Evolutionary conservation across 108 stramenopile genomes (phyloP), one percentile per base, ranked within the genome.

Genomic region (Skeletonema grethae): DNA sequence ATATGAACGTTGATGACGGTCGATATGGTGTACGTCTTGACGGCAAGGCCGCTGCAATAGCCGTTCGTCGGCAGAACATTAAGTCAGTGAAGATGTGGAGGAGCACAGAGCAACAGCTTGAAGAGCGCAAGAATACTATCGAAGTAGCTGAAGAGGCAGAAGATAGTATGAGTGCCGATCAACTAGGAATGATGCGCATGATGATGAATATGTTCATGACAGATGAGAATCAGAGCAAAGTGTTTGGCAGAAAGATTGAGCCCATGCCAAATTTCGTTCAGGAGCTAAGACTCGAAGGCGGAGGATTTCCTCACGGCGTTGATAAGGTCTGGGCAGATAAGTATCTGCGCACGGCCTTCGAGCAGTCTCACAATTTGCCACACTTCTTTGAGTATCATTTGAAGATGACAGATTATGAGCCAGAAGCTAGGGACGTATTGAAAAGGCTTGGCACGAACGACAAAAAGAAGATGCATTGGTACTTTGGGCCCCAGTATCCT

Each of bases 201-300:
- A 75, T 75, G 74, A 69, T 61, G 38, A 39, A 25, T 12, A 68
- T 68, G 74, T 60, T 69, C n/a, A 12, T 41, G 6, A 58, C 66
- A 1, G 59, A 75, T 29, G 67, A 75, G 25, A 10, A 61, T 18
- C 67, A 69, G 46, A 69, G 60, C 68, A 22, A 60, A 36, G 1
- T 60, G 2, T 75, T 69, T 61, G 74, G 74, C 15, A 57, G 74
- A 34, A 61, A 69, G 69, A 69, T 75, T 18, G 41, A 61, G 3
- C 74, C 67, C 1, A 39, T 75, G 58, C 74, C 67, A 6, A 24
- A 75, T 35, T 75, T 60, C 69, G 25, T 30, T 25, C 20, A 29
- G 1, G 74, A 75, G 48, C 6, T 75, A 4, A 28, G 25, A 28
- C 18, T 60, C 5, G 31, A 53, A 15, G 53, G 53, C 8, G 69